Evolutionary conservation across 164 flowering plant genomes (phyloP).

Genomic region (Aristolochia contorta): DNA sequence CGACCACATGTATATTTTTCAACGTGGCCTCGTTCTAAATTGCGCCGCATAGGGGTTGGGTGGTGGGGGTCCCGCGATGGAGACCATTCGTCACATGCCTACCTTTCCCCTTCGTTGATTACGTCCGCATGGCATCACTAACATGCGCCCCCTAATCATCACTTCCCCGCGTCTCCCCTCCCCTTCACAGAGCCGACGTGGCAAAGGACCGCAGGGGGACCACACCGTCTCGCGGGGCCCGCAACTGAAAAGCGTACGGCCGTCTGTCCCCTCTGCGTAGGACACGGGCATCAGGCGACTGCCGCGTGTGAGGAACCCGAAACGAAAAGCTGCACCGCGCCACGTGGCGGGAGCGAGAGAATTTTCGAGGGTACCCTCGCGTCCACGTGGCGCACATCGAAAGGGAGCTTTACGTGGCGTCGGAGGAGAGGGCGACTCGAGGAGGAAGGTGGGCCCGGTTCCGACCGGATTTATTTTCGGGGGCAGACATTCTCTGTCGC

Average conservation of each 20-base stretch:
- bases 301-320: conserved; percentile 1
- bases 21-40: too few species aligned
- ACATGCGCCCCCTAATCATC: conserved; percentile 9
- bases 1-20: too few species aligned
- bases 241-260: conserved; percentile 1
- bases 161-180: background rate
- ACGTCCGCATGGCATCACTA: conserved; percentile 12
- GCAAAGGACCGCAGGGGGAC: conserved; percentile 9
- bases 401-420: background rate
- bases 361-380: background rate
- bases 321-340: background rate
- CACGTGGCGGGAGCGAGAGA: background rate
- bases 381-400: background rate
- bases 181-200: conserved; percentile 3
- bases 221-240: conserved; percentile 3
- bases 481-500: conserved; percentile 9
- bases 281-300: background rate
- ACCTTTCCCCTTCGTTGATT: conserved; percentile 3
- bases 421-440: background rate
- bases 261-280: background rate
- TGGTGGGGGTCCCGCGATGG: too few species aligned
- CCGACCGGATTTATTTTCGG: background rate
- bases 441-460: background rate
- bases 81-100: too few species aligned
- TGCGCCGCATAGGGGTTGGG: too few species aligned